Evolutionary conservation across 1,284 basidiomycete species (phyloP).

Genomic region (Cystobasidiaceae sp.): DNA sequence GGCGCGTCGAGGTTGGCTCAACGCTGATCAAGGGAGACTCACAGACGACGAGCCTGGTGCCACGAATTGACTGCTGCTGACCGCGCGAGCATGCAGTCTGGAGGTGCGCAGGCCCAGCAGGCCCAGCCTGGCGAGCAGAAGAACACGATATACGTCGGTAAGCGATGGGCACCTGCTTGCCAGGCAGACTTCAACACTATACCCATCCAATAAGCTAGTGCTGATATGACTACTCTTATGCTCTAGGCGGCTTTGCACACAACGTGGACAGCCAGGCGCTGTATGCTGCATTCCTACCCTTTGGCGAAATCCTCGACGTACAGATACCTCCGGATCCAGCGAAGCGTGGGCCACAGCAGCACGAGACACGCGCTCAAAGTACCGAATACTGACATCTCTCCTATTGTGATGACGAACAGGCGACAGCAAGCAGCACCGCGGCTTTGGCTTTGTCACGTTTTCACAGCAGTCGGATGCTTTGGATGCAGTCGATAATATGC

Average conservation of each 20-base stretch:
- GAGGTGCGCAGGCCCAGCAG: neutral
- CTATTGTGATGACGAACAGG: neutral
- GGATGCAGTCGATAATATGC: conserved; percentile 46
- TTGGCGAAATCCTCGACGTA: conserved; percentile 43
- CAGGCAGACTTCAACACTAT: neutral
- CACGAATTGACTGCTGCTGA: too few species aligned
- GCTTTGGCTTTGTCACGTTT: conserved; percentile 44
- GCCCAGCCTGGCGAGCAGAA: conserved; percentile 17
- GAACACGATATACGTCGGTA: conserved; percentile 34
- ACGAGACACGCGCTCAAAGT: neutral
- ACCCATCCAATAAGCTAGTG: neutral
- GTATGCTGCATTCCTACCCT: conserved; percentile 41
- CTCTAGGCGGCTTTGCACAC: conserved; percentile 37
- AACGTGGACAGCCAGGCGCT: conserved; percentile 38
- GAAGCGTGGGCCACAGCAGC: conserved; percentile 29
- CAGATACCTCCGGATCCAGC: conserved; percentile 42
- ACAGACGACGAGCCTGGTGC: too few species aligned
- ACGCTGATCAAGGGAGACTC: too few species aligned
- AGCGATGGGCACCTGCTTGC: neutral
- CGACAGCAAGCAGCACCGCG: conserved; percentile 34
- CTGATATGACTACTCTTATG: neutral
- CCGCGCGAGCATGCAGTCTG: conserved; percentile 6
- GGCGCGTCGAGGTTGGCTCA: too few species aligned
- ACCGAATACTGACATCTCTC: neutral
- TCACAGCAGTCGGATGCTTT: conserved; percentile 34